Percentiles rank a stretch among this genome's conserved stretches.
These are phyloP conservation scores for Lolium rigidum DNA, from an alignment of 176 grass and related monocot genomes.

Conservation along the genomic window DNA sequence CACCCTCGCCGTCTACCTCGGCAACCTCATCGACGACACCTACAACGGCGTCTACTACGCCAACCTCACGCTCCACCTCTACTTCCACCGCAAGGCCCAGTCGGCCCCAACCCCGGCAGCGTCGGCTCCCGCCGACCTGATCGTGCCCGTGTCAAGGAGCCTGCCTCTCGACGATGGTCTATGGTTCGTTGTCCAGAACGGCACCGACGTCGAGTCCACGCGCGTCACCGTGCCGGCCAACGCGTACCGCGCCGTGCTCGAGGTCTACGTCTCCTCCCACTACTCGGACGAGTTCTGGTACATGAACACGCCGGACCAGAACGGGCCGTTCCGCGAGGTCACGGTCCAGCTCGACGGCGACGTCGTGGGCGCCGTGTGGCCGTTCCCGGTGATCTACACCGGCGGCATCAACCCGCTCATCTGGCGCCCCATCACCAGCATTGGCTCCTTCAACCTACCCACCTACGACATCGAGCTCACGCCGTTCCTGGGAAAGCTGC, in stretches of 20 bases:
- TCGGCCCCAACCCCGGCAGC: neutral
- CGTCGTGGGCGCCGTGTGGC: constrained; percentile 87
- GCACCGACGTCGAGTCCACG: constrained; percentile 62
- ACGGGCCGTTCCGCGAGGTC: constrained; percentile 92
- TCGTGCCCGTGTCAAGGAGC: constrained; percentile 70
- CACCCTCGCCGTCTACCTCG: constrained; percentile 68
- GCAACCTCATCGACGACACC: constrained; percentile 71
- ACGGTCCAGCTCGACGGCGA: constrained; percentile 62
- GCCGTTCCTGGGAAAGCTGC: constrained; percentile 75
- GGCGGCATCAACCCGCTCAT: constrained; percentile 89
- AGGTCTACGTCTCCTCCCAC: constrained; percentile 94
- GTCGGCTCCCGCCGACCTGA: constrained; percentile 50
- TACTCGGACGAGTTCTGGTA: constrained; percentile 94
- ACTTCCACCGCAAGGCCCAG: constrained; percentile 29
- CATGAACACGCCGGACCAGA: constrained; percentile 80
- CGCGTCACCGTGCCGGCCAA: constrained; percentile 62
- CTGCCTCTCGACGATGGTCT: constrained; percentile 70
- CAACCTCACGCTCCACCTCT: constrained; percentile 75
- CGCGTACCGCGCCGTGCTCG: constrained; percentile 80
- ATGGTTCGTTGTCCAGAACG: constrained; percentile 81
- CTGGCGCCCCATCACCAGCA: constrained; percentile 94
- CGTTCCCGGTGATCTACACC: constrained; percentile 91
- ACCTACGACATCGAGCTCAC: constrained; percentile 94
- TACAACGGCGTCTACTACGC: constrained; percentile 73
- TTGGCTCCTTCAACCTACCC: constrained; percentile 89